phyloP scores from a whole-genome alignment of 495 filamentous ascomycete species.

The Neohortaea acidophila region DNA sequence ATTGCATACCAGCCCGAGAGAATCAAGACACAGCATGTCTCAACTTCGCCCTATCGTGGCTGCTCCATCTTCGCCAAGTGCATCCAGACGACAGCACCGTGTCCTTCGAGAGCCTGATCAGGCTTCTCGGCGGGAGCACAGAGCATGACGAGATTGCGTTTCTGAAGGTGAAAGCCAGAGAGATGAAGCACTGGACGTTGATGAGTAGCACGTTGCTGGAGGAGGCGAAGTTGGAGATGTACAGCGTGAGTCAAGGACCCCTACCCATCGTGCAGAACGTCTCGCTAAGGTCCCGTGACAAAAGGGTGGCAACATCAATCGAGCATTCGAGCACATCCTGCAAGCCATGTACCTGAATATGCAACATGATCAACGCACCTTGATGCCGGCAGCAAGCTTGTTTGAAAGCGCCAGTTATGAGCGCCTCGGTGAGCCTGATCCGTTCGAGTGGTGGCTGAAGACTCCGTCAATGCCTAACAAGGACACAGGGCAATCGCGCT shows the following conservation, averaged over 20 bases:
- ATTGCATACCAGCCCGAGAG: constrained; percentile 47
- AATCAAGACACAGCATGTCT: constrained; percentile 83
- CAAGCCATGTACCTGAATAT: constrained; percentile 72
- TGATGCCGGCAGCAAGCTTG: constrained; percentile 57
- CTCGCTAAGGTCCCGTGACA: background rate
- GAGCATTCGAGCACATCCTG: constrained; percentile 60
- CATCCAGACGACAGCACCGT: constrained; percentile 45
- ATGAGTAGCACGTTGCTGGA: constrained; percentile 73
- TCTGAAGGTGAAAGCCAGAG: constrained; percentile 75
- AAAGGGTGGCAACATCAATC: constrained; percentile 65
- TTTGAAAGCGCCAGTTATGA: constrained; percentile 59
- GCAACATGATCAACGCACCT: constrained; percentile 53
- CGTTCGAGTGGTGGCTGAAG: background rate
- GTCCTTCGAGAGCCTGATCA: constrained; percentile 29
- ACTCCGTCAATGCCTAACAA: background rate
- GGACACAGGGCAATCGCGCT: background rate
- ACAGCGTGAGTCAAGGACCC: constrained; percentile 35
- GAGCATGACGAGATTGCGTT: constrained; percentile 72
- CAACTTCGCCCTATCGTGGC: constrained; percentile 91
- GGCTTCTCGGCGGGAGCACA: constrained; percentile 52
- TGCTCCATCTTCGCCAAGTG: constrained; percentile 84
- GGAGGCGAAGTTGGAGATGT: constrained; percentile 67
- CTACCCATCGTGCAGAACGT: background rate
- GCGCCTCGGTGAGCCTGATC: constrained; percentile 46
- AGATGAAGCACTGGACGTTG: constrained; percentile 74